Percentiles rank a stretch among this genome's conserved stretches.
phyloP scores from a whole-genome alignment of 139 green algal genomes.

The Chlorella ohadii region DNA sequence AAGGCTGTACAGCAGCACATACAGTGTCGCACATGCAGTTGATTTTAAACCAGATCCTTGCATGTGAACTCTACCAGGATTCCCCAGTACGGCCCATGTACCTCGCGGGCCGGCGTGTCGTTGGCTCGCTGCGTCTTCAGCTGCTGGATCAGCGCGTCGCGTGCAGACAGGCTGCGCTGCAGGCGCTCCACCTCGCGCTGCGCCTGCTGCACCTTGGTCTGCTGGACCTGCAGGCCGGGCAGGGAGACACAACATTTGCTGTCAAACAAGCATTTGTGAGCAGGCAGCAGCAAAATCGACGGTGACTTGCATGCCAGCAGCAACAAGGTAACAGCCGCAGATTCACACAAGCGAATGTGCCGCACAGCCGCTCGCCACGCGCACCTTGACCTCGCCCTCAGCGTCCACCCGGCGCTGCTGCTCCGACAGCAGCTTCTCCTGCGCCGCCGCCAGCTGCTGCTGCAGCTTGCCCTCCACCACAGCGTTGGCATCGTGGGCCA shows the following conservation, averaged over 20 bases:
- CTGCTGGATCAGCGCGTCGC: slow-evolving; percentile 26
- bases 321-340: too few relatives aligned
- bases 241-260: not conserved
- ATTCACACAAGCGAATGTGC: too few relatives aligned
- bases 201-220: slow-evolving; percentile 9
- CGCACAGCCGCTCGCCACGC: not conserved
- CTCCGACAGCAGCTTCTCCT: slow-evolving; percentile 24
- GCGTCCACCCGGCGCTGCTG: slow-evolving; percentile 12
- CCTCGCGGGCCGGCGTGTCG: slow-evolving; percentile 16
- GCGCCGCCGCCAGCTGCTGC: slow-evolving; percentile 11
- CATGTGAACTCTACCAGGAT: too few relatives aligned
- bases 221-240: slow-evolving; percentile 8
- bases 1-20: not conserved
- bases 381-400: slow-evolving; percentile 20
- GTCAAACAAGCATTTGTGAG: too few relatives aligned
- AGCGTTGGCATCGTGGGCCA: not conserved
- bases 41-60: too few relatives aligned
- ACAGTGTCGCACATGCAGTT: too few relatives aligned
- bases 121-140: not conserved
- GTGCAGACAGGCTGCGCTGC: slow-evolving; percentile 24
- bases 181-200: slow-evolving; percentile 33
- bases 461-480: slow-evolving; percentile 31
- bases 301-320: too few relatives aligned
- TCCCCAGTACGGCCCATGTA: not conserved
- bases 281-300: too few relatives aligned